Conservation (phyloP, 1,139 yeast genomes). For the Suhomyces choctaworum region DNA sequence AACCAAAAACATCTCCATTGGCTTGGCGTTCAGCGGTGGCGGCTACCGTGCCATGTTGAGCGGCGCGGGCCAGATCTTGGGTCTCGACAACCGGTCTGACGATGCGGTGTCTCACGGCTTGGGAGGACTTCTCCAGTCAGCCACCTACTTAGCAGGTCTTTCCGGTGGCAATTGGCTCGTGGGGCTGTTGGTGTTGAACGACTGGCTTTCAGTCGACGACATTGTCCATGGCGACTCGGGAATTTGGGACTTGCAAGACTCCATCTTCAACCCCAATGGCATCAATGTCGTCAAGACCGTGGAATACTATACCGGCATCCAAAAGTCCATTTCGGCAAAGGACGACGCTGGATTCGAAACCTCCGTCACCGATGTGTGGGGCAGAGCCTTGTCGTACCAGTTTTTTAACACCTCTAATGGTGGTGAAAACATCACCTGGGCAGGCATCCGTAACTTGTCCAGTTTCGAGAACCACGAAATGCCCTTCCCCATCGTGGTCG, state of each 20-base stretch:
- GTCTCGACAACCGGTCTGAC: conserved; percentile 34
- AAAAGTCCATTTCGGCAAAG: conserved; percentile 32
- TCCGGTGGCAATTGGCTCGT: conserved; percentile 50
- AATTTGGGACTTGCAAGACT: conserved; percentile 44
- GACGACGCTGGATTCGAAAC: conserved; percentile 37
- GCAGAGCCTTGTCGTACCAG: conserved; percentile 42
- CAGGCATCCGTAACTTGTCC: conserved; percentile 29
- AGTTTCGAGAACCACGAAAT: conserved; percentile 34
- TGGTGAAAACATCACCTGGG: conserved; percentile 42
- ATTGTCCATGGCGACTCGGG: conserved; percentile 26
- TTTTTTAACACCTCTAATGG: conserved; percentile 28
- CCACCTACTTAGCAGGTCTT: conserved; percentile 42
- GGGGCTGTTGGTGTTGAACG: conserved; percentile 39
- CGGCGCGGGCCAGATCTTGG: conserved; percentile 45
- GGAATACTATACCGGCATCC: conserved; percentile 34
- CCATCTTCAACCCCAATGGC: conserved; percentile 44
- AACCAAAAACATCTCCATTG: conserved; percentile 39
- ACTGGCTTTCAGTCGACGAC: conserved; percentile 41
- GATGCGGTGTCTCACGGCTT: conserved; percentile 30
- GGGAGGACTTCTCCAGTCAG: conserved; percentile 43
- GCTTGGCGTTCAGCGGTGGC: conserved; percentile 48
- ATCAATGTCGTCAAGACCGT: conserved; percentile 35
- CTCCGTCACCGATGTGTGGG: conserved; percentile 48
- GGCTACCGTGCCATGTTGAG: conserved; percentile 48
- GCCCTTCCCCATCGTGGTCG: conserved; percentile 45